Evolutionary conservation across 768 basidiomycete species (phyloP).

Genomic region (Pisolithus marmoratus): DNA sequence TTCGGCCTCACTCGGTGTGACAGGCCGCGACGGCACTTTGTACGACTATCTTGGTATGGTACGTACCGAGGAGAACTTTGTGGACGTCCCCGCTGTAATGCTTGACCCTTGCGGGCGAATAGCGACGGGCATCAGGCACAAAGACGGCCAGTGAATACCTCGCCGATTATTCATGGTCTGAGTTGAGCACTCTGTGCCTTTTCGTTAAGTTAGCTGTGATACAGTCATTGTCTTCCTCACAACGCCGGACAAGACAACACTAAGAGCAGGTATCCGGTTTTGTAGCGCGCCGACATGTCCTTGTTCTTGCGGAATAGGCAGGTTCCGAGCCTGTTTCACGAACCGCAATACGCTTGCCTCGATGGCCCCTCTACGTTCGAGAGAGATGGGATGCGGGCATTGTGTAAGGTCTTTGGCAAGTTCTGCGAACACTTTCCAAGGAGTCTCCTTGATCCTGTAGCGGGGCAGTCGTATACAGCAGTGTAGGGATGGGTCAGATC

Average conservation of each 20-base stretch:
- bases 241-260: constrained; percentile 51
- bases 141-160: no score
- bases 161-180: no score
- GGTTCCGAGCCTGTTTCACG: constrained; percentile 41
- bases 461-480: background rate
- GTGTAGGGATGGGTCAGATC: background rate
- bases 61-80: no score
- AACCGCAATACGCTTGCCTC: constrained; percentile 42
- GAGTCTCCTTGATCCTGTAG: constrained; percentile 70
- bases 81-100: no score
- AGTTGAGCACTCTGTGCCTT: constrained; percentile 43
- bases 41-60: no score
- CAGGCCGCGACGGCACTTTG: no score
- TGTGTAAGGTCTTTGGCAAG: constrained; percentile 73
- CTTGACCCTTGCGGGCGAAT: no score
- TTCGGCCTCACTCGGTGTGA: background rate
- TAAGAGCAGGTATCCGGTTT: constrained; percentile 59
- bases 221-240: constrained; percentile 67
- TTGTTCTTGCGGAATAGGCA: constrained; percentile 38
- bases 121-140: no score
- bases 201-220: constrained; percentile 84
- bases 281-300: constrained; percentile 58
- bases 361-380: constrained; percentile 68
- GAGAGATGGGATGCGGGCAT: constrained; percentile 58
- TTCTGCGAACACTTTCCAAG: constrained; percentile 72